Evolutionary conservation across 495 filamentous ascomycete genomes (phyloP).

Genomic region (Penicillium subrubescens): DNA sequence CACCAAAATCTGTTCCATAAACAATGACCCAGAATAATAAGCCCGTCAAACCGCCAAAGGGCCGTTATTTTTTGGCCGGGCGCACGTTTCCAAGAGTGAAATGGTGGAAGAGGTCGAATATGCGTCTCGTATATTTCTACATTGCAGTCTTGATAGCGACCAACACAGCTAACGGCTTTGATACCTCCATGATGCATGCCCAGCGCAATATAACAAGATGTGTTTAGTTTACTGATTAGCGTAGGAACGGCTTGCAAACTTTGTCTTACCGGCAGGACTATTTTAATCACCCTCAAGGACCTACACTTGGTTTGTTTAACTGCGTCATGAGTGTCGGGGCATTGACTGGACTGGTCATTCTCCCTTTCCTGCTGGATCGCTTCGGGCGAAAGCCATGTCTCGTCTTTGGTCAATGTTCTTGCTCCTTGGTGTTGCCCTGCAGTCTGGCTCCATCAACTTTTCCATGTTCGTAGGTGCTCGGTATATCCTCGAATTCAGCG

Average conservation of each 20-base stretch:
- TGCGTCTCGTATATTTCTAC: slow-evolving; percentile 31
- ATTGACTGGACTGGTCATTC: slow-evolving; percentile 22
- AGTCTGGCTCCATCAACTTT: slow-evolving; percentile 19
- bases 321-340: slow-evolving; percentile 26
- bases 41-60: slow-evolving; percentile 21
- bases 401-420: slow-evolving; percentile 25
- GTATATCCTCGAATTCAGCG: slow-evolving; percentile 23
- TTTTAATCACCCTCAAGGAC: slow-evolving; percentile 40
- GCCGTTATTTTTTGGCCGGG: slow-evolving; percentile 31
- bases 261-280: slow-evolving; percentile 47
- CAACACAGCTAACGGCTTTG: slow-evolving; percentile 31
- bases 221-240: background rate
- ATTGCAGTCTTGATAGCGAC: slow-evolving; percentile 25
- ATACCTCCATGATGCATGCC: slow-evolving; percentile 44
- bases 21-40: background rate
- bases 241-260: slow-evolving; percentile 51
- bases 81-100: slow-evolving; percentile 24
- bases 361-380: slow-evolving; percentile 25
- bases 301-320: slow-evolving; percentile 30
- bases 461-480: slow-evolving; percentile 27
- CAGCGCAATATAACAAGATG: background rate
- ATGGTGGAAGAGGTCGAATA: slow-evolving; percentile 31
- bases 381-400: slow-evolving; percentile 19
- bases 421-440: slow-evolving; percentile 23
- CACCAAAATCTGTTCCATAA: background rate